phyloP scores from a whole-genome alignment of 169 alveolate genomes.

The Plasmodium inui region DNA sequence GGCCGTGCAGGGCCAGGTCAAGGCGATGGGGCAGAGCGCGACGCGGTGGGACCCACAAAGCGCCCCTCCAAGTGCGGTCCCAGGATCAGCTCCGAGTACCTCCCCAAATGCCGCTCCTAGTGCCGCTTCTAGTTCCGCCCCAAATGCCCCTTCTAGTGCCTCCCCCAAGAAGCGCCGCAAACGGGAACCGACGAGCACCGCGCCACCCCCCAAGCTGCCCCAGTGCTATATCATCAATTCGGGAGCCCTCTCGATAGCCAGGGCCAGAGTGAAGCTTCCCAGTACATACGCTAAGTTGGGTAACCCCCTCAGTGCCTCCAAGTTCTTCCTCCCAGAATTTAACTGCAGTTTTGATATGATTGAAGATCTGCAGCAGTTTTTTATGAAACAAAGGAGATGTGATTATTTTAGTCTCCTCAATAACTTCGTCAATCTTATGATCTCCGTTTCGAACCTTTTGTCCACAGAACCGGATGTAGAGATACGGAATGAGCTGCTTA shows the following conservation, averaged over 20 bases:
- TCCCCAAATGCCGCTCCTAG: no score
- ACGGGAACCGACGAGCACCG: not conserved
- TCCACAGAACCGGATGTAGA: constrained; percentile 84
- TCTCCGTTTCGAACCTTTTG: constrained; percentile 82
- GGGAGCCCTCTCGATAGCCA: constrained; percentile 72
- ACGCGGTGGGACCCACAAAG: not conserved
- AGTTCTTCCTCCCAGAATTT: constrained; percentile 80
- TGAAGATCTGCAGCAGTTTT: constrained; percentile 87
- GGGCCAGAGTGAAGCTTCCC: constrained; percentile 82
- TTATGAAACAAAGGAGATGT: constrained; percentile 90
- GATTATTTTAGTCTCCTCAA: constrained; percentile 89
- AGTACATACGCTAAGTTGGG: constrained; percentile 86
- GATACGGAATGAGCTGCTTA: constrained; percentile 76
- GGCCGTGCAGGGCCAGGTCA: not conserved
- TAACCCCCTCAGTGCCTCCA: constrained; percentile 81
- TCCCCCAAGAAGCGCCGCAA: not conserved
- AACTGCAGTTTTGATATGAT: constrained; percentile 77
- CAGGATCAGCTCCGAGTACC: no score
- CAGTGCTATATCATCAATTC: constrained; percentile 70
- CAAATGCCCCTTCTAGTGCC: not conserved
- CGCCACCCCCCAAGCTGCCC: constrained; percentile 73
- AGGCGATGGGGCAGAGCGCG: not conserved
- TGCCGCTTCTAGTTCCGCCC: no score
- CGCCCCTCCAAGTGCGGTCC: no score
- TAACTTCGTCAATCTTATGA: constrained; percentile 83